Evolutionary conservation across 2,329 filamentous ascomycete species (phyloP).

Genomic region (Pestalotiopsis sp.): DNA sequence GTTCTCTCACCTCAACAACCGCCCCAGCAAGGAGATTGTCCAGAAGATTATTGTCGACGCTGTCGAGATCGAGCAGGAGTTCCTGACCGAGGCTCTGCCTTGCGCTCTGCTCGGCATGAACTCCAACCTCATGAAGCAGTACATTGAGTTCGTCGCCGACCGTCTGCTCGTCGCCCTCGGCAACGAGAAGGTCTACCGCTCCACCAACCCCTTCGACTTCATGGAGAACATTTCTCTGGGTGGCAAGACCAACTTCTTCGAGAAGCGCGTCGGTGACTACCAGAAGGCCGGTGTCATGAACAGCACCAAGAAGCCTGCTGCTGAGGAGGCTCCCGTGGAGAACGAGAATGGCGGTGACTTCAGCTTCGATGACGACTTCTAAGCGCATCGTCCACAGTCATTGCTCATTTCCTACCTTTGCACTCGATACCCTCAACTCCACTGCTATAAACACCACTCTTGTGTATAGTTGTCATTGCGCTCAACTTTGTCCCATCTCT

Average conservation of each 20-base stretch:
- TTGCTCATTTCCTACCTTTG: slow-evolving; percentile 20
- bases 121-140: slow-evolving; percentile 95
- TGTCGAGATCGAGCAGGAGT: slow-evolving; percentile 94
- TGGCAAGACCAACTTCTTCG: slow-evolving; percentile 99
- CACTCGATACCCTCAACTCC: slow-evolving; percentile 28
- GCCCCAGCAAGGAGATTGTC: slow-evolving; percentile 80
- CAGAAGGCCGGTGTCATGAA: slow-evolving; percentile 99
- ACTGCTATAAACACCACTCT: slow-evolving; percentile 19
- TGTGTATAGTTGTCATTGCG: slow-evolving; percentile 18
- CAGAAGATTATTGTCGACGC: slow-evolving; percentile 91
- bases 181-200: slow-evolving; percentile 91
- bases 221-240: slow-evolving; percentile 99
- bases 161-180: slow-evolving; percentile 90
- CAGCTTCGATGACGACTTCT: slow-evolving; percentile 96
- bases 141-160: slow-evolving; percentile 99
- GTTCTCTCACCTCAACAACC: slow-evolving; percentile 95
- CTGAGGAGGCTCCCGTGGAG: slow-evolving; percentile 49
- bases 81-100: slow-evolving; percentile 93
- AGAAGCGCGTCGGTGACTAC: slow-evolving; percentile 99
- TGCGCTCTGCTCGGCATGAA: slow-evolving; percentile 97
- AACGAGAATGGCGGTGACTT: slow-evolving; percentile 76
- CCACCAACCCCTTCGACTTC: slow-evolving; percentile 97
- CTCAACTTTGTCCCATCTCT: slow-evolving; percentile 15
- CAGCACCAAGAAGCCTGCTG: slow-evolving; percentile 73
- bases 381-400: slow-evolving; percentile 41